Evolutionary conservation across 2,329 filamentous ascomycete genomes (phyloP).

Genomic region (Chaetomium olivaceum): DNA sequence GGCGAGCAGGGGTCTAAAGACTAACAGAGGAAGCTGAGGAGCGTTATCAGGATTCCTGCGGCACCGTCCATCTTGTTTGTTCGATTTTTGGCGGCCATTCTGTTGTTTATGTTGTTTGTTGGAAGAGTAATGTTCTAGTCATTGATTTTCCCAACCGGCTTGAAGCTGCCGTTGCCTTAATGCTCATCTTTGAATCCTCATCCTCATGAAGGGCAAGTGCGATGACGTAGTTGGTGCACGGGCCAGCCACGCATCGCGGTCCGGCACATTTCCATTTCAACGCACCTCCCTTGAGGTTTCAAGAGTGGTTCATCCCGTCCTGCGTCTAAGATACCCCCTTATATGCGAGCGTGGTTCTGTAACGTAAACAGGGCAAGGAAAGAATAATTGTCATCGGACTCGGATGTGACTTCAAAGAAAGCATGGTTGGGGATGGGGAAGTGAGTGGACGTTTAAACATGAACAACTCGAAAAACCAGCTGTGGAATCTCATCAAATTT

Average conservation of each 20-base stretch:
- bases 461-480: not conserved
- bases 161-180: not conserved
- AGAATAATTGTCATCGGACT: not conserved
- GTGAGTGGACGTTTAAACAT: not conserved
- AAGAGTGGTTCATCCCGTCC: too few relatives aligned
- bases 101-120: not conserved
- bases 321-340: not conserved
- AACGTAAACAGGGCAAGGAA: not conserved
- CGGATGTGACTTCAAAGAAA: not conserved
- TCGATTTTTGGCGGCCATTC: not conserved
- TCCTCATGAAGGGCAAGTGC: not conserved
- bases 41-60: conserved; percentile 51
- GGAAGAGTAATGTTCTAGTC: not conserved
- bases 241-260: not conserved
- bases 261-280: not conserved
- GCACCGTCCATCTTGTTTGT: conserved; percentile 49
- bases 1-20: not conserved
- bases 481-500: not conserved
- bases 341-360: not conserved
- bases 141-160: not conserved
- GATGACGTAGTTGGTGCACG: conserved; percentile 17
- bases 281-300: too few relatives aligned
- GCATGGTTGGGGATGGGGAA: not conserved
- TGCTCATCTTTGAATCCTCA: not conserved
- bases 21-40: conserved; percentile 56